Evolutionary conservation across 805 yeast genomes (phyloP).

Genomic region (Hanseniaspora occidentalis): DNA sequence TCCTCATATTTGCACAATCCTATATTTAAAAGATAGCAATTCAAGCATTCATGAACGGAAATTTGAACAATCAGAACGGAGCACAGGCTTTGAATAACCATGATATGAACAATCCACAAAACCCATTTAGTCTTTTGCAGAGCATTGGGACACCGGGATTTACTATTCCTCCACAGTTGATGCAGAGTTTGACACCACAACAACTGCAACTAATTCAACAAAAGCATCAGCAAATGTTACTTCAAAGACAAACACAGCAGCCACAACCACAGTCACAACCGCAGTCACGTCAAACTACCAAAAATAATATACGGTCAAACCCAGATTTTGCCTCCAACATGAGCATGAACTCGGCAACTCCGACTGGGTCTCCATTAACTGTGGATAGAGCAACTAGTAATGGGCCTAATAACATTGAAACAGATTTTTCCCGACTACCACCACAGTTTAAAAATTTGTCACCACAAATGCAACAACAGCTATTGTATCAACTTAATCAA

Average conservation of each 20-base stretch:
- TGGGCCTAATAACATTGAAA: no score
- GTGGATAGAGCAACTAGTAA: conserved; percentile 13
- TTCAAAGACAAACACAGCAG: conserved; percentile 12
- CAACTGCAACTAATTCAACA: conserved; percentile 24
- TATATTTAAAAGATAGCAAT: no score
- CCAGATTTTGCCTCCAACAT: not conserved
- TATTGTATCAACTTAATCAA: conserved; percentile 5
- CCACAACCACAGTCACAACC: conserved; percentile 13
- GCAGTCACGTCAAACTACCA: conserved; percentile 8
- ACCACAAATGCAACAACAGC: conserved; percentile 10
- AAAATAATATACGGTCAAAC: not conserved
- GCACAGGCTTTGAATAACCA: no score
- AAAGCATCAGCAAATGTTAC: conserved; percentile 21
- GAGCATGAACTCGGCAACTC: not conserved
- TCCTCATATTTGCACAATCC: no score
- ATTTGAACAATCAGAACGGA: no score
- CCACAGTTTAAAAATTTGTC: conserved; percentile 11
- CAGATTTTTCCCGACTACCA: conserved; percentile 12
- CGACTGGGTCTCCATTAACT: conserved; percentile 4
- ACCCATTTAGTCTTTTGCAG: conserved; percentile 2
- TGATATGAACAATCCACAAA: conserved; percentile 1
- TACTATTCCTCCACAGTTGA: conserved; percentile 21
- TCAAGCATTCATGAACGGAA: no score
- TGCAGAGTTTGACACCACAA: conserved; percentile 20
- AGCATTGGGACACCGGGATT: conserved; percentile 25